Evolutionary conservation across 768 basidiomycete species (phyloP).

Genomic region (Galerina marginata): DNA sequence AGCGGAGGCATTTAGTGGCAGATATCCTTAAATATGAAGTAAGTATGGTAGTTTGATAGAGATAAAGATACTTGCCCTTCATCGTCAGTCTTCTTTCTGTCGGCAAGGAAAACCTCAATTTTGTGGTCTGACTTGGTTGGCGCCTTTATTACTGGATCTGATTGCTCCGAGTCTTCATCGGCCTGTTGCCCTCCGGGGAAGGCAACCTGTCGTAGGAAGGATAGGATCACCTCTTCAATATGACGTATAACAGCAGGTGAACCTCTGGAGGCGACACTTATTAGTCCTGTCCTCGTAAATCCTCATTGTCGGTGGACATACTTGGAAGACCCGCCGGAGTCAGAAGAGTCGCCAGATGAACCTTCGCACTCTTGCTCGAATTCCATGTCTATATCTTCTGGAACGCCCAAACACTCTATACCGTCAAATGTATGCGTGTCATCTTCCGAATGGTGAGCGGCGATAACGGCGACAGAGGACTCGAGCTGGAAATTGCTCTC

Average conservation of each 20-base stretch:
- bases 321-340: slow-evolving; percentile 1
- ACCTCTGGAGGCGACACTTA: background rate
- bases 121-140: slow-evolving; percentile 25
- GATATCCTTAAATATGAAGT: slow-evolving; percentile 15
- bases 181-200: slow-evolving; percentile 21
- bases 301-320: background rate
- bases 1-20: slow-evolving; percentile 33
- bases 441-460: background rate
- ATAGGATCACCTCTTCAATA: slow-evolving; percentile 42
- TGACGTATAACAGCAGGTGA: slow-evolving; percentile 17
- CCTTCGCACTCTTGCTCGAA: background rate
- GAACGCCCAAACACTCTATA: background rate
- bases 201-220: slow-evolving; percentile 42
- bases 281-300: background rate
- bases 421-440: slow-evolving; percentile 7
- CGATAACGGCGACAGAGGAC: background rate
- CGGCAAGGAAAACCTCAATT: slow-evolving; percentile 39
- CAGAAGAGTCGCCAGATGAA: background rate
- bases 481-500: background rate
- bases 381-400: background rate
- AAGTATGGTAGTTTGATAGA: background rate
- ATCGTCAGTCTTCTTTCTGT: slow-evolving; percentile 34
- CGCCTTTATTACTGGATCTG: background rate
- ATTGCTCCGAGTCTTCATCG: slow-evolving; percentile 3
- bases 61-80: slow-evolving; percentile 29